These are phyloP conservation scores for Lentinula lateritia DNA, from an alignment of 768 basidiomycete genomes.

Conservation along the genomic window DNA sequence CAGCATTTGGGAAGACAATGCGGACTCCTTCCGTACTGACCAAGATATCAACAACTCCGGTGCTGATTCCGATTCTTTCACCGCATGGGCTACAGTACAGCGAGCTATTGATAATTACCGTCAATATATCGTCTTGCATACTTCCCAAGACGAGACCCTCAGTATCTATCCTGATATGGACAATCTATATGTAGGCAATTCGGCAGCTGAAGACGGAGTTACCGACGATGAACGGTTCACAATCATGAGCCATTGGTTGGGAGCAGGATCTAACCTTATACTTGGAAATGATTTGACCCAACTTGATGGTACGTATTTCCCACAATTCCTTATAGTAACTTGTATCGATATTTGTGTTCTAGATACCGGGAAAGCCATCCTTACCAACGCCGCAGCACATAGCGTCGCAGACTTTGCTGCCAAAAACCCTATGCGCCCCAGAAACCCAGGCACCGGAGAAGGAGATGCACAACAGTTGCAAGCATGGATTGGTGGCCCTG, in stretches of 20 bases:
- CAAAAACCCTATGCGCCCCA: constrained; percentile 2
- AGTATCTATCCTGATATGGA: constrained; percentile 11
- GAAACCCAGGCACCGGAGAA: constrained; percentile 3
- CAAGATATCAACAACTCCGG: constrained; percentile 11
- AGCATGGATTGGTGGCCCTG: constrained; percentile 9
- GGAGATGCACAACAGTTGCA: constrained; percentile 6
- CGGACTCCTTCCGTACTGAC: constrained; percentile 10
- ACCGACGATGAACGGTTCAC: constrained; percentile 2
- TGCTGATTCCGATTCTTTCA: neutral
- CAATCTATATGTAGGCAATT: constrained; percentile 7
- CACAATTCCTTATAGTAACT: neutral
- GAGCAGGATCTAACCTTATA: constrained; percentile 6
- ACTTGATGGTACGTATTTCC: neutral
- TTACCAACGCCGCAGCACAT: neutral
- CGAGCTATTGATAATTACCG: constrained; percentile 10
- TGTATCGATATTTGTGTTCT: neutral
- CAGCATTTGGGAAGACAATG: constrained; percentile 3
- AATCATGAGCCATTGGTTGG: constrained; percentile 8
- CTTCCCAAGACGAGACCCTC: constrained; percentile 1
- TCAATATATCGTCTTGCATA: constrained; percentile 8
- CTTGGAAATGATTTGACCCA: constrained; percentile 6
- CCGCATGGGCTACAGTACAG: constrained; percentile 8
- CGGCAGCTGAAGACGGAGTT: neutral
- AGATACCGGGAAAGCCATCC: constrained; percentile 2
- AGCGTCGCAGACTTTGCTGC: constrained; percentile 5